Conservation (phyloP, 2,329 filamentous ascomycete species). For the Gliomastix tumulicola region DNA sequence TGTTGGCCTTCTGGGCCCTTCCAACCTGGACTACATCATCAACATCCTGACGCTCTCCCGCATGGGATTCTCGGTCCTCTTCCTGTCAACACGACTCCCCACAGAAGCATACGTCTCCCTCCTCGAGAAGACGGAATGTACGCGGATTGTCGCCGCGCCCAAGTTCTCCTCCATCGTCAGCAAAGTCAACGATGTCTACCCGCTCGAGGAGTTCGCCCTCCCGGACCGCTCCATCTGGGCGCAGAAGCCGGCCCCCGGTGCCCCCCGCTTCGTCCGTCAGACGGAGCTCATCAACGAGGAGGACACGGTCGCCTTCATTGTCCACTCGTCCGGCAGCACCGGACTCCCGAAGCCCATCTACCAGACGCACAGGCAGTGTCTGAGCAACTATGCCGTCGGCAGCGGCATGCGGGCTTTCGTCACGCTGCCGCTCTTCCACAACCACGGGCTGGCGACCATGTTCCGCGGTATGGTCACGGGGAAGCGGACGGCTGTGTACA, state of each 20-base stretch:
- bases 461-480: constrained; percentile 44
- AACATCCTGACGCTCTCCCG: constrained; percentile 44
- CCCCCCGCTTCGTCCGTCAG: constrained; percentile 6
- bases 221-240: constrained; percentile 4
- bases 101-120: constrained; percentile 9
- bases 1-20: constrained; percentile 39
- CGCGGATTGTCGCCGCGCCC: constrained; percentile 7
- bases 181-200: constrained; percentile 6
- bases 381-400: constrained; percentile 35
- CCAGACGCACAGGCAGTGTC: constrained; percentile 42
- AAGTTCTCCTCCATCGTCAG: constrained; percentile 3
- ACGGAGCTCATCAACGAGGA: constrained; percentile 9
- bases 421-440: constrained; percentile 52
- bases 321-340: constrained; percentile 43
- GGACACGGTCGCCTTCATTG: constrained; percentile 17
- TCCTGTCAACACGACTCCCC: constrained; percentile 10
- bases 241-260: constrained; percentile 9
- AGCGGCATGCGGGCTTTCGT: constrained; percentile 40
- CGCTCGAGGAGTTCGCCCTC: constrained; percentile 6
- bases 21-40: constrained; percentile 46
- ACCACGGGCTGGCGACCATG: constrained; percentile 48
- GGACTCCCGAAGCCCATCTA: constrained; percentile 58
- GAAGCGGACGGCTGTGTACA: constrained; percentile 46
- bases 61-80: constrained; percentile 38
- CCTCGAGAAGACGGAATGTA: constrained; percentile 8